phyloP scores from a whole-genome alignment of 805 yeast species.

The Starmerella apis region DNA sequence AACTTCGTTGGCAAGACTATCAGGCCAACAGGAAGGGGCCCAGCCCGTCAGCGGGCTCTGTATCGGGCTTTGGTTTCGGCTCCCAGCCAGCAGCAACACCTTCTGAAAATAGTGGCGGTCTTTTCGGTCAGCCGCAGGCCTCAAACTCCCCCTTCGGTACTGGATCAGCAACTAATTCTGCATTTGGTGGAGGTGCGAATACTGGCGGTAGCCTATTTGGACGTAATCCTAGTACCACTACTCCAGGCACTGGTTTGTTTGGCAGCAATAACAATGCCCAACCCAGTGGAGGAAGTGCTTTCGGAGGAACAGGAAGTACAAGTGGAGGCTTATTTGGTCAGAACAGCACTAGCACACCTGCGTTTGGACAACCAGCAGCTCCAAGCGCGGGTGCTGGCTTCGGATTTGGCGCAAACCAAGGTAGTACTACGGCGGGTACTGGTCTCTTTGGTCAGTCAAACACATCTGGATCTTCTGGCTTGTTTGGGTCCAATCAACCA shows the following conservation, averaged over 20 bases:
- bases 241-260: conserved; percentile 17
- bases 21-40: conserved; percentile 48
- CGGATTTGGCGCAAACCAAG: conserved; percentile 12
- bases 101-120: background rate
- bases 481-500: no score
- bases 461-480: no score
- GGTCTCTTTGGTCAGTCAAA: no score
- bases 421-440: background rate
- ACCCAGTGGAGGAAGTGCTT: background rate
- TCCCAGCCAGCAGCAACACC: background rate
- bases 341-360: conserved; percentile 5
- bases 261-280: conserved; percentile 15
- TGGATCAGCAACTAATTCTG: background rate
- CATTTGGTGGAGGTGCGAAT: conserved; percentile 11
- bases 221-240: conserved; percentile 11
- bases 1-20: conserved; percentile 81
- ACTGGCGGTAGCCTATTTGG: conserved; percentile 4
- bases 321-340: conserved; percentile 19
- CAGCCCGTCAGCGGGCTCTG: background rate
- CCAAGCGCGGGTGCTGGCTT: conserved; percentile 24
- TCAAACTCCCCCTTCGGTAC: conserved; percentile 3
- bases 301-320: conserved; percentile 7
- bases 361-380: conserved; percentile 5
- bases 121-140: conserved; percentile 13
- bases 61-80: conserved; percentile 17